Conservation (phyloP, 1,284 basidiomycete genomes). For the Cutaneotrichosporon sp. region DNA sequence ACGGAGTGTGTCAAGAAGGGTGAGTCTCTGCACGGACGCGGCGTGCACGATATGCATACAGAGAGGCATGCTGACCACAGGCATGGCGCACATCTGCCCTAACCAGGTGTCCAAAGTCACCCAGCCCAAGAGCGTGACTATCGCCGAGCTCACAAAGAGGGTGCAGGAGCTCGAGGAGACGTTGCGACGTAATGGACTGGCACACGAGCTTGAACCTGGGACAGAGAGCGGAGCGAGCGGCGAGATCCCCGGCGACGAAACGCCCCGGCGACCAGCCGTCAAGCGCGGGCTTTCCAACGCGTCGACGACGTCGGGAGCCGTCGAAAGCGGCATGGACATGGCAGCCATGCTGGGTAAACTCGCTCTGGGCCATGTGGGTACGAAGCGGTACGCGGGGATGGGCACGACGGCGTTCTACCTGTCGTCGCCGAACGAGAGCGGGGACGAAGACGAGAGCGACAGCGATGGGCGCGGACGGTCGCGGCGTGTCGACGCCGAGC, state of each 20-base stretch:
- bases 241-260: background rate
- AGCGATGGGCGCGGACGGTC: background rate
- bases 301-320: background rate
- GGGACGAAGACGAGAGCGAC: constrained; percentile 8
- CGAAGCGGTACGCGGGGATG: constrained; percentile 15
- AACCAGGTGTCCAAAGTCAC: constrained; percentile 15
- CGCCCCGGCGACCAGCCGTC: background rate
- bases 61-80: constrained; percentile 11
- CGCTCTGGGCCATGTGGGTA: constrained; percentile 12
- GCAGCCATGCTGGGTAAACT: constrained; percentile 17
- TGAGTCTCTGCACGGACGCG: background rate
- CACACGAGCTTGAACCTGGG: constrained; percentile 6
- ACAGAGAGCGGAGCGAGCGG: background rate
- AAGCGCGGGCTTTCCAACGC: background rate
- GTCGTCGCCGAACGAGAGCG: constrained; percentile 8
- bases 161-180: constrained; percentile 15
- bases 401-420: constrained; percentile 21
- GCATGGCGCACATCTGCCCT: constrained; percentile 16
- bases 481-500: constrained; percentile 3
- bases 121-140: constrained; percentile 16
- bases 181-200: constrained; percentile 10
- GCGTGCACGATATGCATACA: background rate
- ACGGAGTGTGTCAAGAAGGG: constrained; percentile 21
- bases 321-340: constrained; percentile 13
- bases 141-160: constrained; percentile 14